Percentiles rank a stretch among this genome's conserved stretches.
Evolutionary conservation across 129 eudicot species (phyloP).

Genomic region (Dittrichia graveolens): DNA sequence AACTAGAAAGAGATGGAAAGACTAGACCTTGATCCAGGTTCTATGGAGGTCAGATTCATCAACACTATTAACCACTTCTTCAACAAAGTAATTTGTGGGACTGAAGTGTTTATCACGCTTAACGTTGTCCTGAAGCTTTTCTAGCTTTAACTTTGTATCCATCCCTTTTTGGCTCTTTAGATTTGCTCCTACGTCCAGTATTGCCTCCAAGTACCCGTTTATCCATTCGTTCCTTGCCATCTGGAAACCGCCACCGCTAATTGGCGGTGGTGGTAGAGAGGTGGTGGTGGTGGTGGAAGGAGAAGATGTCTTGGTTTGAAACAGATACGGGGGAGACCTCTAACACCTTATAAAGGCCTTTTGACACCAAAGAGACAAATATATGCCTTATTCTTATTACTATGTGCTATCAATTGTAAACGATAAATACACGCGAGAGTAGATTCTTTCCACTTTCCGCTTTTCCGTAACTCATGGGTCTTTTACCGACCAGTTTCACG

Average conservation of each 20-base stretch:
- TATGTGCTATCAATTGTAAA: background rate
- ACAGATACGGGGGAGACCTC: conserved; percentile 33
- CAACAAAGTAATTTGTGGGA: conserved; percentile 83
- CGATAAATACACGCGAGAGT: conserved; percentile 20
- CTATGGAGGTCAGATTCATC: conserved; percentile 80
- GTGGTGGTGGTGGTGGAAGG: conserved; percentile 20
- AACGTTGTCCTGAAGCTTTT: conserved; percentile 43
- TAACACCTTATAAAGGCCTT: conserved; percentile 41
- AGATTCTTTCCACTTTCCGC: conserved; percentile 35
- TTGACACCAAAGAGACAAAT: conserved; percentile 26
- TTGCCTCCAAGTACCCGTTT: conserved; percentile 77
- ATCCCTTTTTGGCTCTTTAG: conserved; percentile 39
- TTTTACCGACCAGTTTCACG: too few relatives aligned
- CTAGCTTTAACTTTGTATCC: conserved; percentile 54
- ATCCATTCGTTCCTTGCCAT: conserved; percentile 73
- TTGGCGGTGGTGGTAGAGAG: background rate
- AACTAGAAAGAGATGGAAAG: conserved; percentile 11
- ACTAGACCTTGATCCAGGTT: conserved; percentile 76
- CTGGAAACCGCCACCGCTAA: conserved; percentile 20
- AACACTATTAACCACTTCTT: conserved; percentile 72
- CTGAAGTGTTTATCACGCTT: conserved; percentile 53
- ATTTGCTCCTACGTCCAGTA: conserved; percentile 59
- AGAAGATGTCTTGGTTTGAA: conserved; percentile 32
- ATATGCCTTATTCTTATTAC: conserved; percentile 32
- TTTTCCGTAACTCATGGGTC: background rate